Evolutionary conservation across 345 rosid species (phyloP).

Genomic region (Salix exigua): DNA sequence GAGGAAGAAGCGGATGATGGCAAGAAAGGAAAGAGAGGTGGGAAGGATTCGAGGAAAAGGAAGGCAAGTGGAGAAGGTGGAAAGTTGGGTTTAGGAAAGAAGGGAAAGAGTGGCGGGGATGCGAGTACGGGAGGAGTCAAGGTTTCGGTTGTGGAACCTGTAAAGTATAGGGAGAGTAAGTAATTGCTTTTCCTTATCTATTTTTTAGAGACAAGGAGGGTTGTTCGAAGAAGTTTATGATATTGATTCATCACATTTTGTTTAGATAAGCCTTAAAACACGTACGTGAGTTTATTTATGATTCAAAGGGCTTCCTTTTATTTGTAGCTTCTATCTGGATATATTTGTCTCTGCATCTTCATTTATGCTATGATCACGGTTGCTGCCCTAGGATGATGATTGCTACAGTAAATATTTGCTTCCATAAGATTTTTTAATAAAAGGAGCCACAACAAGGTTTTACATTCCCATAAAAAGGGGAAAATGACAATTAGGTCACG

Average conservation of each 20-base stretch:
- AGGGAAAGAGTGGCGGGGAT: slow-evolving; percentile 32
- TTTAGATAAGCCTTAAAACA: background rate
- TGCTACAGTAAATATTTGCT: background rate
- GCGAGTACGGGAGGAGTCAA: slow-evolving; percentile 27
- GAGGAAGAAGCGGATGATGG: slow-evolving; percentile 44
- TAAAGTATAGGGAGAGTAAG: slow-evolving; percentile 40
- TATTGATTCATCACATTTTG: background rate
- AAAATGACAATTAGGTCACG: background rate
- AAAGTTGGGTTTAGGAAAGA: slow-evolving; percentile 44
- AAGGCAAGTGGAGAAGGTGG: slow-evolving; percentile 37
- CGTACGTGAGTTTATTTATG: background rate
- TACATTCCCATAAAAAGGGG: background rate
- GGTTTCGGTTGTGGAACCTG: slow-evolving; percentile 39
- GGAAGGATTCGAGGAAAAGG: slow-evolving; percentile 41
- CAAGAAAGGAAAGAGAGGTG: slow-evolving; percentile 19
- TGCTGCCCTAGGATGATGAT: background rate
- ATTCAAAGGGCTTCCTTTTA: background rate
- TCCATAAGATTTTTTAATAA: background rate
- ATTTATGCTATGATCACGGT: background rate
- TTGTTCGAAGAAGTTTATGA: background rate
- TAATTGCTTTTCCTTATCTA: background rate
- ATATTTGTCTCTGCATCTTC: background rate
- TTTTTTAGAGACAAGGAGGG: background rate
- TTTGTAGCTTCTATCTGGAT: background rate
- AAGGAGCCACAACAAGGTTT: background rate